Base-by-base conservation (phyloP, 1,284 basidiomycete species). In the Naganishia liquefaciens region DNA sequence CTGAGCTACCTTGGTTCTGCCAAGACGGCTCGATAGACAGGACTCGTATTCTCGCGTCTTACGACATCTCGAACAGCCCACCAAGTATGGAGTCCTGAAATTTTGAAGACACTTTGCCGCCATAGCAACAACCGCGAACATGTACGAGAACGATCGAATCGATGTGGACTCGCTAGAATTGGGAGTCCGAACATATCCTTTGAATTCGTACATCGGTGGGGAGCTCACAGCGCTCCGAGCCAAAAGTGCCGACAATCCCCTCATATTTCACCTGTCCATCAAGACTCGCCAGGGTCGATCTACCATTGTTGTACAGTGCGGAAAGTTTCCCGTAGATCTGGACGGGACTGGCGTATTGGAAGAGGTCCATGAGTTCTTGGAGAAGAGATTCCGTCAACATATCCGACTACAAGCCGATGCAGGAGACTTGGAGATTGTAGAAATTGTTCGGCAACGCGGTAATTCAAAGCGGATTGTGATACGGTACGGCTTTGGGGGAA, bases 231-330 rank as follows among this genome's bases (percentile, higher is more conserved):
- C 37, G 11, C 33, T 60, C 23, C 33, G 37, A 33, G 55, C 55
- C 15, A 49, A 47, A 39, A 17, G 30, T 6, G 28, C 55, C n/a
- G 25, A 49, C 9, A 21, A 60, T 23, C 55, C 55, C 23, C 55
- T 60, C 21, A 37, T 60, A 2, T 60, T 60, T 17, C 55, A 60
- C 25, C 55, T 60, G 7, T 60, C 55, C 11, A 60, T 46, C 21
- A 60, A 60, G 50, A 49, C 46, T 50, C 55, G 55, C 1, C 55
- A 60, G 50, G 55, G 55, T 15, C 55, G 55, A 21, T 60, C 37
- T 21, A 60, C 43, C 33, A 47, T 60, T 11, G 40, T 60, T 23
- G 37, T 60, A 25, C 55, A 50, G 25, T 60, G 55, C 46, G 55
- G 23, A 9, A 60, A 50, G 33, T 60, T 60, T 40, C 55, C 55